phyloP scores from a whole-genome alignment of 441 rosid species.

The Dalechampia spathulata region DNA sequence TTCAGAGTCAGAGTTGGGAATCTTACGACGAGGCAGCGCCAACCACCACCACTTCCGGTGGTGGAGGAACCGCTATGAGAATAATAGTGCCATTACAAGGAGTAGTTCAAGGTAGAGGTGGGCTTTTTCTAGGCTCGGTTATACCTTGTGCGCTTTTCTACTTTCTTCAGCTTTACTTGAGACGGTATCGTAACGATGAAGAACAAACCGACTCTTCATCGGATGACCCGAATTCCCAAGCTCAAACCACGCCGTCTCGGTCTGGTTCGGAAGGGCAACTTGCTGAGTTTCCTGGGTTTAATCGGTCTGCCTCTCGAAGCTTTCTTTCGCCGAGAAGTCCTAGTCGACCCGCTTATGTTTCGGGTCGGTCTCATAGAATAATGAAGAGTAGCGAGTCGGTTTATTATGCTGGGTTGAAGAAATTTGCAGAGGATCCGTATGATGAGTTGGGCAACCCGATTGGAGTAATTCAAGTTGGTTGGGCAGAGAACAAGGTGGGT shows the following conservation, averaged over 20 bases:
- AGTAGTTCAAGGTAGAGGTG: slow-evolving; percentile 80
- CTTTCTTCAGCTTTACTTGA: slow-evolving; percentile 77
- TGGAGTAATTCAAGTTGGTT: slow-evolving; percentile 80
- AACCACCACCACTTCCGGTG: too few relatives aligned
- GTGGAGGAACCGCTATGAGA: slow-evolving; percentile 78
- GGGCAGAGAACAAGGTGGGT: slow-evolving; percentile 63
- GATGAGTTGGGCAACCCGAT: slow-evolving; percentile 39
- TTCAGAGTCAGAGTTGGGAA: slow-evolving; percentile 33
- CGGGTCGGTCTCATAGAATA: slow-evolving; percentile 51
- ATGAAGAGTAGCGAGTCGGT: slow-evolving; percentile 54
- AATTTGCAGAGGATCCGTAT: slow-evolving; percentile 51
- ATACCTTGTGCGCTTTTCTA: slow-evolving; percentile 88
- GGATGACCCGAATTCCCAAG: slow-evolving; percentile 18
- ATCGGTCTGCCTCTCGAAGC: slow-evolving; percentile 42
- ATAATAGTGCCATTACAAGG: slow-evolving; percentile 90
- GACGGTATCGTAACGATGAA: slow-evolving; percentile 39
- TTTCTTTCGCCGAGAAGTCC: slow-evolving; percentile 39
- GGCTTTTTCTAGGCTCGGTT: slow-evolving; percentile 71
- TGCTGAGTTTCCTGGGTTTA: slow-evolving; percentile 42
- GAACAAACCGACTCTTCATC: slow-evolving; percentile 7
- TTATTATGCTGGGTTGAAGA: slow-evolving; percentile 47
- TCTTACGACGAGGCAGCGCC: slow-evolving; percentile 19
- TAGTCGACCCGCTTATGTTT: slow-evolving; percentile 43
- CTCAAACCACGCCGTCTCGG: slow-evolving; percentile 21
- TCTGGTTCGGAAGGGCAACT: slow-evolving; percentile 39